Evolutionary conservation across 768 basidiomycete genomes (phyloP).

Genomic region (Chalciporus chontae): DNA sequence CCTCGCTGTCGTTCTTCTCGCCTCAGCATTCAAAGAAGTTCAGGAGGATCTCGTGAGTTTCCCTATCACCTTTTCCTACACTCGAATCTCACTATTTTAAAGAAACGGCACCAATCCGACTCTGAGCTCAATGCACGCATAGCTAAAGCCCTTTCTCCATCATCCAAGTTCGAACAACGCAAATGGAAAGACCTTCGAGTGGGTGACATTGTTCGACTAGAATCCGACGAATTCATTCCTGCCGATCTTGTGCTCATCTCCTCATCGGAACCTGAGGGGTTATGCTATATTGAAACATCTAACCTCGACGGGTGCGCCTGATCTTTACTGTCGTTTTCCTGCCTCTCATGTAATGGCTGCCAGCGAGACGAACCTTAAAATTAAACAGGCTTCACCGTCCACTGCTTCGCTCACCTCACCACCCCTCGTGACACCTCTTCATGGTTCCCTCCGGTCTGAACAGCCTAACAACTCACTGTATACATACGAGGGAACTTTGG

Average conservation of each 20-base stretch:
- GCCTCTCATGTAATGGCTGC: not conserved
- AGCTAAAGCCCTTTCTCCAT: conserved; percentile 67
- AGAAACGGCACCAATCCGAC: conserved; percentile 98
- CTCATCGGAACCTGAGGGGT: conserved; percentile 93
- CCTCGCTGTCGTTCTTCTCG: conserved; percentile 81
- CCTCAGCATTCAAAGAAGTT: conserved; percentile 92
- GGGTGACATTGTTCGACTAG: conserved; percentile 88
- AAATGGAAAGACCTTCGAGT: conserved; percentile 90
- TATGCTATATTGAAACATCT: conserved; percentile 97
- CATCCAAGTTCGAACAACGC: conserved; percentile 63
- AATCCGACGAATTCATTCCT: conserved; percentile 92
- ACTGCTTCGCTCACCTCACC: conserved; percentile 80
- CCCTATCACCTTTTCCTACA: not conserved
- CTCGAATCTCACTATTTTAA: conserved; percentile 12
- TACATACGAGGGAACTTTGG: conserved; percentile 86
- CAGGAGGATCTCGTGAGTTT: conserved; percentile 77
- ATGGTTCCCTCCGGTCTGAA: conserved; percentile 87
- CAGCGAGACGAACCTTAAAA: conserved; percentile 98
- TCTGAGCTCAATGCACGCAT: conserved; percentile 82
- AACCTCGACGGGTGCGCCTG: conserved; percentile 87
- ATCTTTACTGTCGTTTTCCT: not conserved
- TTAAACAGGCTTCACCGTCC: conserved; percentile 89
- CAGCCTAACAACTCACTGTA: conserved; percentile 98
- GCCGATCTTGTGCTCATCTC: conserved; percentile 87
- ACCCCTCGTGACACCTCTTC: conserved; percentile 62